Percentiles rank a stretch among this genome's conserved stretches.
These are phyloP conservation scores for Dactylellina parvicollis DNA, from an alignment of 2,329 filamentous ascomycete genomes.

Conservation along the genomic window DNA sequence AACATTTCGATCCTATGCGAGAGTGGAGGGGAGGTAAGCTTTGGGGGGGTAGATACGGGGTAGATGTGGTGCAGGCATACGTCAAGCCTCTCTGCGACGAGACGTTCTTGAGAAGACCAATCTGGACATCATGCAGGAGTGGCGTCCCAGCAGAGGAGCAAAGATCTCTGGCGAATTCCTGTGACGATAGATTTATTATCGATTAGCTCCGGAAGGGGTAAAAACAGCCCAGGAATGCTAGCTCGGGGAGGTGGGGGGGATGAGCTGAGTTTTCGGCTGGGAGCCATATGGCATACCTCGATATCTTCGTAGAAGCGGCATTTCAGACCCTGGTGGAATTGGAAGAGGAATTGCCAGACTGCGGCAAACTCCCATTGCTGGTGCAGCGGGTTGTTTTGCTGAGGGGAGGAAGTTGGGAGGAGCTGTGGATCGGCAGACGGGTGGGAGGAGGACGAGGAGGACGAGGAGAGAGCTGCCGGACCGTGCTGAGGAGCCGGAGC, in stretches of 20 bases:
- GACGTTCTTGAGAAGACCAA: slow-evolving; percentile 88
- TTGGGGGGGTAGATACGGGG: slow-evolving; percentile 5
- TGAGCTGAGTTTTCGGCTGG: slow-evolving; percentile 1
- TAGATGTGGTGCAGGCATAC: slow-evolving; percentile 64
- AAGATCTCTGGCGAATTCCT: slow-evolving; percentile 48
- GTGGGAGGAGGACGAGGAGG: slow-evolving; percentile 6
- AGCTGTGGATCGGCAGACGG: slow-evolving; percentile 1
- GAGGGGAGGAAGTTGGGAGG: background rate
- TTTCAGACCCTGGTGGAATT: slow-evolving; percentile 87
- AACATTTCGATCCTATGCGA: slow-evolving; percentile 78
- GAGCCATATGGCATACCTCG: slow-evolving; percentile 71
- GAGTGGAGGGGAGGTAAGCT: slow-evolving; percentile 15
- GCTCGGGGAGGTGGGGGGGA: background rate
- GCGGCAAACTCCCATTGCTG: slow-evolving; percentile 50
- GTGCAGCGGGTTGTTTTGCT: slow-evolving; percentile 31
- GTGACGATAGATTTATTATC: background rate
- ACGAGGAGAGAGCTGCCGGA: background rate
- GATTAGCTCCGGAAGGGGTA: background rate
- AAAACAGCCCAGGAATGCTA: background rate
- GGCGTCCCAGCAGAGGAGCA: slow-evolving; percentile 60
- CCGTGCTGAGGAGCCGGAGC: background rate
- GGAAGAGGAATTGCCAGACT: slow-evolving; percentile 88
- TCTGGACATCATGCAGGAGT: slow-evolving; percentile 80
- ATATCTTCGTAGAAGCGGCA: slow-evolving; percentile 83
- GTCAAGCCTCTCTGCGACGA: slow-evolving; percentile 92